phyloP scores from a whole-genome alignment of 208 protist genomes.

The Leishmania braziliensis region DNA sequence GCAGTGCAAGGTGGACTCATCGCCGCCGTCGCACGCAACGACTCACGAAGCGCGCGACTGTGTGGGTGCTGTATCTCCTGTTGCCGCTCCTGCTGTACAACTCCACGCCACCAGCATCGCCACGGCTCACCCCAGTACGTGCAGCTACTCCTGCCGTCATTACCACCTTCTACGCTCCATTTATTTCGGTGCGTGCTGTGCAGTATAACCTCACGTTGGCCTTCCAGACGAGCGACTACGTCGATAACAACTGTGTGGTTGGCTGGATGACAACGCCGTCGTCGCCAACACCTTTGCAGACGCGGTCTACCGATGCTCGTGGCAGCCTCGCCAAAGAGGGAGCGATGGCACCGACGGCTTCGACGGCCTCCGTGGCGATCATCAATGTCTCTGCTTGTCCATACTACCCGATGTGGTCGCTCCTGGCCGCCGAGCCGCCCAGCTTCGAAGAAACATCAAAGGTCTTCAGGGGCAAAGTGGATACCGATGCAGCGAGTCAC shows the following conservation, averaged over 20 bases:
- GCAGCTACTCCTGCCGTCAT: no score
- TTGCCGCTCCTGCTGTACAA: background rate
- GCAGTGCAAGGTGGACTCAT: background rate
- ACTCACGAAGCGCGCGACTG: background rate
- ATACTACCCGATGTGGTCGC: constrained; percentile 2
- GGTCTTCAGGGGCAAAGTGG: background rate
- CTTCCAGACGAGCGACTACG: background rate
- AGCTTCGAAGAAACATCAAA: background rate
- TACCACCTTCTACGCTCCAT: background rate
- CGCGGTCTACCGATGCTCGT: background rate
- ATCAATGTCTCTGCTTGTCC: constrained; percentile 1
- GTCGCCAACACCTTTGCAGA: background rate
- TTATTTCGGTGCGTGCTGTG: background rate
- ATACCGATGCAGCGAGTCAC: background rate
- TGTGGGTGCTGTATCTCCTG: background rate
- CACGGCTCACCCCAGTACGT: background rate
- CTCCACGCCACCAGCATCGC: background rate
- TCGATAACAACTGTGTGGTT: background rate
- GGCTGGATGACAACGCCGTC: background rate
- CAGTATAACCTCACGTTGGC: background rate
- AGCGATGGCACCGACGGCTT: background rate
- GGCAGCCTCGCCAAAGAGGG: background rate
- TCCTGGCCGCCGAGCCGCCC: background rate
- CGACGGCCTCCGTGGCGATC: background rate
- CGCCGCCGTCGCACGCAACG: background rate